phyloP scores from a whole-genome alignment of 805 yeast genomes.

The Cyberlindnera veronae region DNA sequence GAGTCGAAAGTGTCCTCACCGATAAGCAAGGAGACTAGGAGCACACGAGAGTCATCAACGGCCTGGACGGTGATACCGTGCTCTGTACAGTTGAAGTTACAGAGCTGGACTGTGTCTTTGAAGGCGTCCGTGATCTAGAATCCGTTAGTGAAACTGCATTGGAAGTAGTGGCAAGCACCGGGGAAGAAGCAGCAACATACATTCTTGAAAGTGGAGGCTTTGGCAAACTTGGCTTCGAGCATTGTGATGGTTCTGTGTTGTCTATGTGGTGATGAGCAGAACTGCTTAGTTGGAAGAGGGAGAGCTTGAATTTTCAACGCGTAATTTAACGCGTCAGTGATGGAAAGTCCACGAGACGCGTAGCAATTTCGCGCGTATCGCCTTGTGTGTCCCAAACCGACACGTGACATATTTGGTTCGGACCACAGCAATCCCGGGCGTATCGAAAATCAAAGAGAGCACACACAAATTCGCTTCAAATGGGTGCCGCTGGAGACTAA shows the following conservation, averaged over 20 bases:
- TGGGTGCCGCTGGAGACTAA: too few relatives aligned
- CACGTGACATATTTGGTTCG: slow-evolving; percentile 1
- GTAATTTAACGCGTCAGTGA: slow-evolving; percentile 5
- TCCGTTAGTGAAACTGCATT: background rate
- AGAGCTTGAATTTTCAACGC: slow-evolving; percentile 2
- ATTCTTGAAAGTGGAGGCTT: slow-evolving; percentile 87
- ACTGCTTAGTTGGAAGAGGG: background rate
- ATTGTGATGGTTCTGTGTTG: slow-evolving; percentile 38
- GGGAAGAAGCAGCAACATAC: slow-evolving; percentile 5
- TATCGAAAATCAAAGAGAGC: too few relatives aligned
- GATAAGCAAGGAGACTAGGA: slow-evolving; percentile 81
- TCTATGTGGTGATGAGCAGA: background rate
- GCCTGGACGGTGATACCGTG: slow-evolving; percentile 95
- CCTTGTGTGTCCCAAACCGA: background rate
- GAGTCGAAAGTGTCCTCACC: slow-evolving; percentile 86
- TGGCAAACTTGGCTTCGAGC: slow-evolving; percentile 97
- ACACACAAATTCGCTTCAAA: too few relatives aligned
- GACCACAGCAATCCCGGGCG: too few relatives aligned
- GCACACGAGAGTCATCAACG: slow-evolving; percentile 94
- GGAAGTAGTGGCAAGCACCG: background rate
- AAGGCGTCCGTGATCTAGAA: slow-evolving; percentile 81
- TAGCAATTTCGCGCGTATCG: background rate
- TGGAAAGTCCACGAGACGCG: slow-evolving; percentile 3
- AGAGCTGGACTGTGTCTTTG: slow-evolving; percentile 89
- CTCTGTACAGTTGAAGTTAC: slow-evolving; percentile 96